Percentiles rank a stretch among this genome's conserved stretches.
These are phyloP conservation scores for Capillidium heterosporum DNA, from an alignment of 371 early-diverging fungal species.

Conservation along the genomic window DNA sequence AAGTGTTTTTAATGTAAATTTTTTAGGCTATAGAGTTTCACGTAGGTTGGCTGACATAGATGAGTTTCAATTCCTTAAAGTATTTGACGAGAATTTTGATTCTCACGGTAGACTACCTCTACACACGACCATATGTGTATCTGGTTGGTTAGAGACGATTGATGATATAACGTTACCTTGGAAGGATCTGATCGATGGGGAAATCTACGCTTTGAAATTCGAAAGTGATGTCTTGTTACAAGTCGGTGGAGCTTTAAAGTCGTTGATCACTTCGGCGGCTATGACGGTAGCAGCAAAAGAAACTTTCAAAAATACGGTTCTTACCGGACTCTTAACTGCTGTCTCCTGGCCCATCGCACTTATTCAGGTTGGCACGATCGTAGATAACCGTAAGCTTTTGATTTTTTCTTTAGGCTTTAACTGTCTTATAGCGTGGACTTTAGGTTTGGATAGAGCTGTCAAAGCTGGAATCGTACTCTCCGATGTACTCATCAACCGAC, in stretches of 20 bases:
- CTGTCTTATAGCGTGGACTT: constrained; percentile 91
- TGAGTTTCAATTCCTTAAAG: constrained; percentile 33
- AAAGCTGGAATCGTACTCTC: constrained; percentile 78
- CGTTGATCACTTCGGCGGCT: constrained; percentile 64
- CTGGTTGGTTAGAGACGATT: constrained; percentile 30
- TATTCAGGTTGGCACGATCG: constrained; percentile 56
- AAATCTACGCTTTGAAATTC: constrained; percentile 44
- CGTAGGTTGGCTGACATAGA: constrained; percentile 26
- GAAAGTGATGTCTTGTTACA: constrained; percentile 57
- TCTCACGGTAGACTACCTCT: constrained; percentile 36
- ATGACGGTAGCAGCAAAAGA: constrained; percentile 66
- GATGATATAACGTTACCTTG: constrained; percentile 25
- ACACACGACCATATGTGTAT: constrained; percentile 36
- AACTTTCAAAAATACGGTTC: constrained; percentile 67
- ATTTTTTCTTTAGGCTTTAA: too few relatives aligned
- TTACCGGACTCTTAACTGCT: constrained; percentile 65
- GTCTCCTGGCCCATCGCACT: constrained; percentile 65
- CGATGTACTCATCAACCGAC: constrained; percentile 56
- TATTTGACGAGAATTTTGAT: constrained; percentile 20
- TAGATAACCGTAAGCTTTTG: too few relatives aligned
- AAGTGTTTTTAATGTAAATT: background rate
- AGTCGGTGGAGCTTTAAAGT: constrained; percentile 58
- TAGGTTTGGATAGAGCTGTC: constrained; percentile 66
- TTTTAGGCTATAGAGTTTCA: constrained; percentile 27
- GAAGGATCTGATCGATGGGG: constrained; percentile 19